Base-by-base conservation (phyloP, 306 rosid genomes). In the Fragaria vesca region DNA sequence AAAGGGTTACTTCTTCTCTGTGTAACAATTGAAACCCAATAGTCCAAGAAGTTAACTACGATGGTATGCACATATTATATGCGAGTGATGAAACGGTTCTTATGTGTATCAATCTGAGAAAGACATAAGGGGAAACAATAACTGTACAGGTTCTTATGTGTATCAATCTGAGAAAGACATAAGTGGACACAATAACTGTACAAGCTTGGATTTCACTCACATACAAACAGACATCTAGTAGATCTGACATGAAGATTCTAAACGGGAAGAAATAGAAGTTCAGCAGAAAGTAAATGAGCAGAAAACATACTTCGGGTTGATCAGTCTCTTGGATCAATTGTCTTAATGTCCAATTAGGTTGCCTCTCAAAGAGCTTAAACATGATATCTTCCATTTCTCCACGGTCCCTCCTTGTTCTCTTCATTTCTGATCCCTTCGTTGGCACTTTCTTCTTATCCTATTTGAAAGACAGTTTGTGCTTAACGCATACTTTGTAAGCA, bases 281-380 rank as follows among this genome's bases (percentile, higher is more conserved):
- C 42, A 1, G 21, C 74, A 30, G 36, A 24, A 54, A 42, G 21
- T 12, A 42, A 52, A 30, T 20, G 58, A 61, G 45, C 47, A 51
- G 76, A 78, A 54, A 58, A 75, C 91, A 69, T 91, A 94, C 98
- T 86, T 94, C 98, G 70, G 98, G 98, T 83, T 92, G 98, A 84
- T 94, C 91, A 0, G 97, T 94, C 86, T 90, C 93, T 82, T 90
- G 91, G 79, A 92, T 83, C 84, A 94, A 91, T 57, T 87, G 88
- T 83, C 86, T 90, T 77, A 89, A 81, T 42, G 96, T 92, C 94
- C 97, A 90, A 75, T 89, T 88, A 51, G 97, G 67, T 66, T 92
- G 90, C 71, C 87, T 80, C 77, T 94, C 98, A 82, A 94, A 92
- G 66, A 92, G 91, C 86, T 88, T 94, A 74, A 94, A 90, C 83